Base-by-base conservation (phyloP, 2,329 filamentous ascomycete genomes). In the Pyrenochaeta sp. region DNA sequence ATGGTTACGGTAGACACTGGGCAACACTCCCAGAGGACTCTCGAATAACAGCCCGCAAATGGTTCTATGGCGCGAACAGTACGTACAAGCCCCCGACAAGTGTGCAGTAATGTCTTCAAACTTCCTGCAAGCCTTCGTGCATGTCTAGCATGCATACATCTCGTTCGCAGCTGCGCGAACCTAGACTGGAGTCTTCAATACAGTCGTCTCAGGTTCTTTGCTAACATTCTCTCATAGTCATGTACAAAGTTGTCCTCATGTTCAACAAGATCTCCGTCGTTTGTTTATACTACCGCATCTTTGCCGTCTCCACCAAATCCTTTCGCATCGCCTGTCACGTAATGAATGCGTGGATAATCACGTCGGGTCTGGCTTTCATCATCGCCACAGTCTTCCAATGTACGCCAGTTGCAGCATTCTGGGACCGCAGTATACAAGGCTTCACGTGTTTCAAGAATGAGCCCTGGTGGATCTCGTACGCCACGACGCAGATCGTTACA, bases 231-330 rank as follows among this genome's bases (percentile, higher is more conserved):
- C 13, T 19, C 19, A 13, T 15, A 59, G 59, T 72, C n/a, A 59
- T 78, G 24, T 79, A 79, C 65, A 78, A 79, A 53, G 58, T 76
- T 22, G 74, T 72, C 6, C 61, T 79, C 34, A 71, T 67, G 56
- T 65, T 76, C 42, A 76, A 71, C 58, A 78, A 78, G 57, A 64
- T 72, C 6, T 73, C 73, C 3, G 70, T 77, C 28, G 62, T 75
- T 8, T 67, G 67, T 25, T 67, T 74, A 8, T 76, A 77, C 58
- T 67, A 74, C 37, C 72, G 75, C 40, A 72, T 77, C 42, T 79
- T 78, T 45, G 65, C 65, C 15, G 56, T 74, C 13, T 61, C 65
- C 3, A 56, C 54, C 2, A 67, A 64, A 15, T 59, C 57, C 27
- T 76, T 77, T 53, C 68, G 68, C 43, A 63, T 64, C 22, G 58